These are phyloP conservation scores for Pseudopithomyces chartarum DNA, from an alignment of 2,329 filamentous ascomycete species.

Conservation along the genomic window DNA sequence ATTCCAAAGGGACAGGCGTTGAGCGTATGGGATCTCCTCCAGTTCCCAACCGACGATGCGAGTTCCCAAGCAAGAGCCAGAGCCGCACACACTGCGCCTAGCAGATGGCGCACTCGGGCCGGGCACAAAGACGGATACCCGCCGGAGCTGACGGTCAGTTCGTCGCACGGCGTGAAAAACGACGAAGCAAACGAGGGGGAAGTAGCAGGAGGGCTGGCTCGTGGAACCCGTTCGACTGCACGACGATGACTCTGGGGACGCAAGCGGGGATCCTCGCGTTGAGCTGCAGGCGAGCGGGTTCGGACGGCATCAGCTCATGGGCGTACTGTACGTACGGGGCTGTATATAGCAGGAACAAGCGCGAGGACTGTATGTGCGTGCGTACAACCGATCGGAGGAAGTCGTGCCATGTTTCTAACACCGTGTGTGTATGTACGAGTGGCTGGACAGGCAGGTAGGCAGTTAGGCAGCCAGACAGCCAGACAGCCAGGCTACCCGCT, in stretches of 20 bases:
- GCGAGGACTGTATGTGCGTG: background rate
- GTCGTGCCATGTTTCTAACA: conserved; percentile 24
- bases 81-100: conserved; percentile 4
- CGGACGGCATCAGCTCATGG: no score
- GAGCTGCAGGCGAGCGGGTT: background rate
- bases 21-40: no score
- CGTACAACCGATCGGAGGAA: conserved; percentile 10
- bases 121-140: conserved; percentile 13
- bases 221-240: conserved; percentile 6
- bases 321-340: no score
- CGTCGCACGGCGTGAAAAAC: conserved; percentile 11
- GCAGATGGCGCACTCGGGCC: conserved; percentile 1
- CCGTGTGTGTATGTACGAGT: background rate
- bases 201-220: conserved; percentile 3
- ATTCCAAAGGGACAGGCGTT: no score
- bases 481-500: conserved; percentile 4
- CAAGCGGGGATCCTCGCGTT: background rate
- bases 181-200: conserved; percentile 4
- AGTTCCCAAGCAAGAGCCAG: conserved; percentile 1
- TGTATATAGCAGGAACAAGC: conserved; percentile 28
- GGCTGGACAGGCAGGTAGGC: conserved; percentile 8
- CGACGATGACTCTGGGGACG: background rate
- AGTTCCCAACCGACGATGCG: no score
- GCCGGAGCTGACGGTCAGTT: conserved; percentile 6
- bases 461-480: conserved; percentile 3